Evolutionary conservation across 2,329 filamentous ascomycete species (phyloP).

Genomic region (Neofusicoccum kwambonambiense): DNA sequence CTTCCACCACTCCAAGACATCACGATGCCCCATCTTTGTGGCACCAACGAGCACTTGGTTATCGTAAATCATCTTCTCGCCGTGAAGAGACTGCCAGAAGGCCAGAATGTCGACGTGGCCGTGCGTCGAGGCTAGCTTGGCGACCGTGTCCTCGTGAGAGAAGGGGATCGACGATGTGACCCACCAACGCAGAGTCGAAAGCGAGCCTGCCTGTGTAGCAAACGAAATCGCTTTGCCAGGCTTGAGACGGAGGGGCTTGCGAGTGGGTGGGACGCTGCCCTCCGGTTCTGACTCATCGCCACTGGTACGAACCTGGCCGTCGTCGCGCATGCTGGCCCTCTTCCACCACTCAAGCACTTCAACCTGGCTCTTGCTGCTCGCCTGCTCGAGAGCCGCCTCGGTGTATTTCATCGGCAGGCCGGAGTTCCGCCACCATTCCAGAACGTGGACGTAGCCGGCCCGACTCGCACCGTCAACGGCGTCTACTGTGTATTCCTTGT

Average conservation of each 20-base stretch:
- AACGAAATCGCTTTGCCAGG: conserved; percentile 82
- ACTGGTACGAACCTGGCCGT: conserved; percentile 19
- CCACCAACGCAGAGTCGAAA: conserved; percentile 83
- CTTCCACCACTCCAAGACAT: conserved; percentile 92
- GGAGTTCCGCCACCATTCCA: conserved; percentile 89
- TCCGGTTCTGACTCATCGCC: conserved; percentile 26
- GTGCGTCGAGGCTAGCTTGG: conserved; percentile 79
- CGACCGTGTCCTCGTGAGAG: conserved; percentile 76
- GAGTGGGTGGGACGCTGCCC: conserved; percentile 13
- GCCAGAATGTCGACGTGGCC: conserved; percentile 82
- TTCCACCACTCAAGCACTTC: conserved; percentile 93
- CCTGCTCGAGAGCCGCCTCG: conserved; percentile 82
- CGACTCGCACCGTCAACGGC: conserved; percentile 85
- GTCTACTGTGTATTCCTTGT: conserved; percentile 82
- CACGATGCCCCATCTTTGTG: conserved; percentile 80
- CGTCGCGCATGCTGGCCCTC: conserved; percentile 51
- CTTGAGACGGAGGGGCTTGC: conserved; percentile 58
- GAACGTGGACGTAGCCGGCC: conserved; percentile 77
- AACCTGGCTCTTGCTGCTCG: conserved; percentile 80
- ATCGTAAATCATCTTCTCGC: conserved; percentile 77
- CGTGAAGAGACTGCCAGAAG: conserved; percentile 74
- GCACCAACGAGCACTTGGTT: conserved; percentile 80
- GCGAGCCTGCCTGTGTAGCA: conserved; percentile 78
- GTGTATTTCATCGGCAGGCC: conserved; percentile 81
- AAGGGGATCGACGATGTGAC: conserved; percentile 76